Evolutionary conservation across 257 asterid genomes (phyloP), one percentile per base, ranked within the genome.

Genomic region (Nicotiana otophora): DNA sequence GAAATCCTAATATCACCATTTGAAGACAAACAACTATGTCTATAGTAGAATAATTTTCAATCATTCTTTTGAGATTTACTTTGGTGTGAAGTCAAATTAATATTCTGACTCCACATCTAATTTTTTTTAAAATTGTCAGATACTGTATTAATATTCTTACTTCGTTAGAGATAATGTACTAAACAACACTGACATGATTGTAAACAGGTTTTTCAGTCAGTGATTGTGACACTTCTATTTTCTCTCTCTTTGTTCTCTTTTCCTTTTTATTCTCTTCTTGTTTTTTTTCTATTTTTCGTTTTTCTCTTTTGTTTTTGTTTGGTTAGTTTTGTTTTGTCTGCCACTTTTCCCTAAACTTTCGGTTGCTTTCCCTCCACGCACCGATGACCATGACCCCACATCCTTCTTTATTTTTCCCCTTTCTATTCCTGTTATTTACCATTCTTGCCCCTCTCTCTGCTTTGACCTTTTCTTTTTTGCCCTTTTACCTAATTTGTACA

Each of bases 301-400:
- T 77, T 64, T 28, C 10, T 74, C 12, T 72, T 72, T 7, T 26
- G 79, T 74, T 5, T 70, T 72, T 72, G 42, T 48, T 72, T 74
- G 61, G 63, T 28, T 75, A 1, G 63, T 75, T 75, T 75, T 54
- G 51, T 83, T 81, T 64, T 83, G 86, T 85, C 86, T 72, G 83
- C 86, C 78, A 86, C 84, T 76, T 77, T 42, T 28, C 1, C 53
- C 20, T 34, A 42, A 36, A 60, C 83, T 57, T 66, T 83, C 83
- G 84, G 84, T 83, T 10, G 84, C 88, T 81, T 83, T 76, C 17
- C 78, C 83, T 55, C 81, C 81, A 86, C 81, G 86, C 86, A 26
- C 62, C 84, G 67, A 15, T 78, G 80, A 72, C 28, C 23, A 11
- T 48, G 8, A 11, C 39, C 28, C 61, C 42, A 28, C 51, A 9